Conservation (phyloP, 225 moss, liverwort and hornwort genomes). For the Thuidium tamariscinum region DNA sequence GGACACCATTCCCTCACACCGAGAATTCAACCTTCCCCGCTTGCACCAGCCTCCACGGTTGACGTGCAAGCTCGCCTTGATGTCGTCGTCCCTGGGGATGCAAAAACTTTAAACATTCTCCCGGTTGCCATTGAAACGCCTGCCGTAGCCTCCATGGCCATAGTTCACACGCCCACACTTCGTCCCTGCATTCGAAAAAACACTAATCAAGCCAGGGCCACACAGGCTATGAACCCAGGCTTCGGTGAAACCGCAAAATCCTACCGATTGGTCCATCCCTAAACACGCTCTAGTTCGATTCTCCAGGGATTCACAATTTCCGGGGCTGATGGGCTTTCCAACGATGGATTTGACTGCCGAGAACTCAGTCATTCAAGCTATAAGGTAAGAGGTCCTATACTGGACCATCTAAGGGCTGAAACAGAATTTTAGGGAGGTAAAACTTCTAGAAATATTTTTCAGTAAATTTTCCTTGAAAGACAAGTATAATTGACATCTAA, state of each 20-base stretch:
- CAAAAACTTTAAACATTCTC: background rate
- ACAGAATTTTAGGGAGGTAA: too few species aligned
- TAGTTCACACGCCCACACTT: background rate
- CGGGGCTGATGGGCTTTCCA: background rate
- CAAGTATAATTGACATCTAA: too few species aligned
- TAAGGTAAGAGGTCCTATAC: too few species aligned
- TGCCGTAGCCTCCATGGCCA: conserved; percentile 7
- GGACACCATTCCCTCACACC: background rate
- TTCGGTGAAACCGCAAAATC: background rate
- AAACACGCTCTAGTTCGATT: background rate
- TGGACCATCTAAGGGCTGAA: too few species aligned
- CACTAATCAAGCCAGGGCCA: background rate
- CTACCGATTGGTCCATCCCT: too few species aligned
- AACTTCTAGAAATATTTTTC: too few species aligned
- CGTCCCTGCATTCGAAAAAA: background rate
- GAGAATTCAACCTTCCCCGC: background rate
- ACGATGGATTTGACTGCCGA: background rate
- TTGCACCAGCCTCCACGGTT: background rate
- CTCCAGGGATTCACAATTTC: background rate
- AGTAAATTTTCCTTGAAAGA: too few species aligned
- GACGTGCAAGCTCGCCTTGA: background rate
- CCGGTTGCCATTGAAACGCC: background rate
- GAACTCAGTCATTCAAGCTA: background rate
- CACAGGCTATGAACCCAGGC: background rate
- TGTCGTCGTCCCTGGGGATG: background rate